phyloP scores from a whole-genome alignment of 805 yeast genomes.

The Saturnispora hagleri region DNA sequence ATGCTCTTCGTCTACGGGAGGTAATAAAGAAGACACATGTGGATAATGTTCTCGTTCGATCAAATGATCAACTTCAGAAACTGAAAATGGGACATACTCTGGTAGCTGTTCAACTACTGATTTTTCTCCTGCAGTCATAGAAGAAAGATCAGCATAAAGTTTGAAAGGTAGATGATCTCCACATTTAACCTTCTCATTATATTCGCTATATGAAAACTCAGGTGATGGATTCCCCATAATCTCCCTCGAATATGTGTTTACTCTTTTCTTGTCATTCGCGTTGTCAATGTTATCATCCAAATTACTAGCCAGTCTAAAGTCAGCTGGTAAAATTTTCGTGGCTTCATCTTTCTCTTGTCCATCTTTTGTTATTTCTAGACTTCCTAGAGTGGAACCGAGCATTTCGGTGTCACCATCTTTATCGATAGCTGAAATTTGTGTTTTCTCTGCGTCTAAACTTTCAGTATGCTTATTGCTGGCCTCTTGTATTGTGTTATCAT shows the following conservation, averaged over 20 bases:
- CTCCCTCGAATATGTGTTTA: constrained; percentile 26
- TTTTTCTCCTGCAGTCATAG: constrained; percentile 37
- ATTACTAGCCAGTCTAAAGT: neutral
- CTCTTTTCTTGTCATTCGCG: neutral
- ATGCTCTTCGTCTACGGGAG: constrained; percentile 54
- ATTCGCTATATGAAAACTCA: constrained; percentile 23
- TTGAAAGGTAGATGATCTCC: constrained; percentile 34
- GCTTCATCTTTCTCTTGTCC: neutral
- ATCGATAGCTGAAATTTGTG: neutral
- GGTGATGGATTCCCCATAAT: constrained; percentile 26
- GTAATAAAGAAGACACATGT: constrained; percentile 57
- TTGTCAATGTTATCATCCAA: neutral
- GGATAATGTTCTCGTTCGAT: constrained; percentile 28
- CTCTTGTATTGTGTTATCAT: constrained; percentile 10
- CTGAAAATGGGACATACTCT: constrained; percentile 39
- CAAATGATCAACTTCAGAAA: constrained; percentile 23
- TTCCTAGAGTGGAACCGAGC: neutral
- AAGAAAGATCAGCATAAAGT: constrained; percentile 33
- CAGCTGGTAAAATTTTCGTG: too few species aligned
- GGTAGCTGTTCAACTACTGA: constrained; percentile 41
- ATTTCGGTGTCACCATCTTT: constrained; percentile 8
- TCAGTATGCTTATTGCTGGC: neutral
- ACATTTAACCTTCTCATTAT: constrained; percentile 3
- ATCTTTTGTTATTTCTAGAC: neutral
- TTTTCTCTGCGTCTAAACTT: constrained; percentile 1